Evolutionary conservation across 768 basidiomycete genomes (phyloP), one percentile per base, ranked within the genome.

Genomic region (Lentinula sp.): DNA sequence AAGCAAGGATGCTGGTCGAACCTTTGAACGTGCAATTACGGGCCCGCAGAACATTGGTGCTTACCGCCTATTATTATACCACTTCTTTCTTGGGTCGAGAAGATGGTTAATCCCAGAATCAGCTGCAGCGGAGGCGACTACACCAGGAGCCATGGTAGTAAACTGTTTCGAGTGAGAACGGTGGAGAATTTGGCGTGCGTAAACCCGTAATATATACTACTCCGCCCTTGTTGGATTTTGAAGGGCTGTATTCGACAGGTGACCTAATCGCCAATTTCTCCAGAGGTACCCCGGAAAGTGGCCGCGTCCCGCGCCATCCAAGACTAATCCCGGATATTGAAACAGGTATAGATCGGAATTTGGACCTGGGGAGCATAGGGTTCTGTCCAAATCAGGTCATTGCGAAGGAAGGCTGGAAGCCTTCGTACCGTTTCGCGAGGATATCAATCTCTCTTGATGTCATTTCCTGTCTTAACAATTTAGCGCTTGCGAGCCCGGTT

Each of bases 21-120:
- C 15, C 50, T 36, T 56, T 56, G 41, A 35, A 37, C 36, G 52
- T 32, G 32, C 49, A 51, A 15, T 33, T 35, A 63, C 57, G 53
- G 57, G 50, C 13, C 32, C 37, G 18, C n/a, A 36, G 16, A 45
- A 35, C 15, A n/a, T 46, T 48, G 9, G 9, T n/a, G 62, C 77
- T n/a, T 66, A 85, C 86, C 88, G 78, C 71, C 71, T 81, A 78
- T 91, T 90, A 74, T 86, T 90, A 73, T 87, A 88, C 89, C 89
- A 91, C 68, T 77, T 88, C 69, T 85, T 77, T 61, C 70, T 81
- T 12, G 86, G 86, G 72, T 90, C 83, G 61, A 88, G 64, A 60
- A 88, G 77, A 65, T 85, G 84, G 7, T 70, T 72, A 65, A 81
- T 83, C 37, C 77, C 78, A 35, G 74, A 69, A 32, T 65, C 65